A percentile compares a stretch with the other conserved stretches of the same genome.
These are phyloP conservation scores for Hebeloma cylindrosporum DNA, from an alignment of 768 basidiomycete genomes.

Conservation along the genomic window DNA sequence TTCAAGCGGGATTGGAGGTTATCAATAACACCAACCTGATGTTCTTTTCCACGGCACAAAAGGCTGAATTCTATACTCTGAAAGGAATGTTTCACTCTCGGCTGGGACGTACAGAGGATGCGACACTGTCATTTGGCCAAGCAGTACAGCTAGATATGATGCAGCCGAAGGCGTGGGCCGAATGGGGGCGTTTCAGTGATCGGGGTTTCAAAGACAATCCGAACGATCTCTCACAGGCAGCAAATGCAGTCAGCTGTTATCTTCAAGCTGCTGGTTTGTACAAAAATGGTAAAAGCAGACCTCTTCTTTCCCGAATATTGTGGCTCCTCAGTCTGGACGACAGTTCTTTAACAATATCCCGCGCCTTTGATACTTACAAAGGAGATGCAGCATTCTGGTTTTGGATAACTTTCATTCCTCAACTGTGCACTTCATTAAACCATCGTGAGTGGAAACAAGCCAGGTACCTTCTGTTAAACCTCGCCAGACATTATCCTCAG, in stretches of 20 bases:
- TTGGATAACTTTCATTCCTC: conserved; percentile 97
- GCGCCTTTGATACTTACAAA: conserved; percentile 91
- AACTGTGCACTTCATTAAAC: conserved; percentile 85
- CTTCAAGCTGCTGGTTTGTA: conserved; percentile 95
- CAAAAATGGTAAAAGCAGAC: conserved; percentile 91
- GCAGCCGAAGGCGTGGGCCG: conserved; percentile 97
- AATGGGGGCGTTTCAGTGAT: conserved; percentile 96
- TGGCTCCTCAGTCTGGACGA: conserved; percentile 98
- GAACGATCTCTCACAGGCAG: conserved; percentile 70
- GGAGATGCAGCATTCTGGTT: conserved; percentile 98
- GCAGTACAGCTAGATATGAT: conserved; percentile 95
- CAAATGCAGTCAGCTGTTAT: conserved; percentile 95
- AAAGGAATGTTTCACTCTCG: conserved; percentile 99
- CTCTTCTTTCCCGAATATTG: conserved; percentile 87
- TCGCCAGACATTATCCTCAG: conserved; percentile 93
- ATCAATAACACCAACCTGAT: conserved; percentile 99
- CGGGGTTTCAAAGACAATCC: conserved; percentile 88
- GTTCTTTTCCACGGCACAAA: conserved; percentile 93
- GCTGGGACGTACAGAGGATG: conserved; percentile 82
- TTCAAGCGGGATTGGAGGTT: conserved; percentile 92
- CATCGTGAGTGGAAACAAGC: conserved; percentile 94
- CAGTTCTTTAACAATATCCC: conserved; percentile 60
- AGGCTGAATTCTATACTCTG: conserved; percentile 97
- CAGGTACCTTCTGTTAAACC: conserved; percentile 80
- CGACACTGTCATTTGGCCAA: conserved; percentile 88